phyloP scores from a whole-genome alignment of 345 rosid genomes.

The Firmiana major region DNA sequence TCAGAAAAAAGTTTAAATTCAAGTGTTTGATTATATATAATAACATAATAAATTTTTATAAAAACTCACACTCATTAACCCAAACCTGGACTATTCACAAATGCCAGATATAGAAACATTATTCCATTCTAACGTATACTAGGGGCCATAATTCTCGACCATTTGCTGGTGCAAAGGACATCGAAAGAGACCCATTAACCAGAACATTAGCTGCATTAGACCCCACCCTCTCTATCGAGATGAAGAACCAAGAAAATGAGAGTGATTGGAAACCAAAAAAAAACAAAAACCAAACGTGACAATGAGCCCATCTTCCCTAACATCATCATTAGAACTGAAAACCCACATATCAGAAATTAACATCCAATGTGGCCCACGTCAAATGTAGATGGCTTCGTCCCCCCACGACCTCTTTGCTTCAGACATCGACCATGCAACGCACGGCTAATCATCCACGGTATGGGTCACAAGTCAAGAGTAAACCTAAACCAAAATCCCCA shows the following conservation, averaged over 20 bases:
- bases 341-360: conserved; percentile 7
- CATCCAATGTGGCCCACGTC: conserved; percentile 14
- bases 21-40: too few relatives aligned
- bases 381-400: conserved; percentile 17
- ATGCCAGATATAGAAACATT: conserved; percentile 1
- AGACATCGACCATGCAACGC: conserved; percentile 11
- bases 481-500: not conserved
- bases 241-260: not conserved
- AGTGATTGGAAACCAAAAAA: conserved; percentile 12
- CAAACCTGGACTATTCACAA: not conserved
- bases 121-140: not conserved
- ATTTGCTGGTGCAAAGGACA: conserved; percentile 16
- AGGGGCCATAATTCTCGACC: not conserved
- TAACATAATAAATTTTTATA: too few relatives aligned
- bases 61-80: too few relatives aligned
- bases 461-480: not conserved
- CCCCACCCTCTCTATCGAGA: conserved; percentile 8
- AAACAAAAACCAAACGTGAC: conserved; percentile 13
- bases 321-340: conserved; percentile 19
- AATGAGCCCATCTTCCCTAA: conserved; percentile 17
- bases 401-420: not conserved
- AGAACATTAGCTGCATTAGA: conserved; percentile 19
- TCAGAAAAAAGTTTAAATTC: too few relatives aligned
- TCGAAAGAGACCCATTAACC: conserved; percentile 24
- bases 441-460: not conserved